Evolutionary conservation across 2,329 filamentous ascomycete genomes (phyloP).

Genomic region (Madurella fahalii): DNA sequence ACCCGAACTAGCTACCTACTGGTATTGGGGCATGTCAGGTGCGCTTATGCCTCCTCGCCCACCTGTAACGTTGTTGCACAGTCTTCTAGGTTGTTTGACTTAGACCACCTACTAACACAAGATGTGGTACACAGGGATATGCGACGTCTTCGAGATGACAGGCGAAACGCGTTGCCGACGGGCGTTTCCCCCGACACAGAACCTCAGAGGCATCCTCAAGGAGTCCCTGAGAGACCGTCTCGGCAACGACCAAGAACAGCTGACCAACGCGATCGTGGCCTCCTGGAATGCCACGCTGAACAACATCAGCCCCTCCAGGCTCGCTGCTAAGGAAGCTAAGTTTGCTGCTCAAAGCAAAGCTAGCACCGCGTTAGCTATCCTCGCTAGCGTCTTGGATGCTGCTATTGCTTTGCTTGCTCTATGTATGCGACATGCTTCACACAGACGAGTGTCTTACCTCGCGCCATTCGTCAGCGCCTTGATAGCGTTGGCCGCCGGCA

Average conservation of each 20-base stretch:
- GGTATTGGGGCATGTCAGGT: no score
- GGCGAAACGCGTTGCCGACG: no score
- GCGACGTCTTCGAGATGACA: no score
- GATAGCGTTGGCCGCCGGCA: conserved; percentile 4
- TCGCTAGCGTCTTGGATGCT: conserved; percentile 4
- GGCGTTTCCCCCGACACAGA: conserved; percentile 8
- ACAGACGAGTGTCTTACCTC: no score
- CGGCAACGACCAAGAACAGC: neutral
- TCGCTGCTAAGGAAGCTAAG: conserved; percentile 4
- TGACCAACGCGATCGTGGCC: neutral
- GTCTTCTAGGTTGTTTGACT: no score
- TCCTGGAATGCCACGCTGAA: conserved; percentile 12
- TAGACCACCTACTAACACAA: no score
- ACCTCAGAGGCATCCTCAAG: conserved; percentile 8
- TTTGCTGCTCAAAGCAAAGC: conserved; percentile 5
- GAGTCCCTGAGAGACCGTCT: conserved; percentile 4
- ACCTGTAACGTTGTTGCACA: no score
- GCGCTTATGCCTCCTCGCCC: no score
- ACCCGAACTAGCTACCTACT: no score
- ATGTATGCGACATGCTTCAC: no score
- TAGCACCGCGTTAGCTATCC: conserved; percentile 8
- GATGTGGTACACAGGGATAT: no score
- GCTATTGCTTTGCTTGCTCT: neutral
- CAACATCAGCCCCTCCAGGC: neutral
- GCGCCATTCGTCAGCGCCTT: conserved; percentile 2